Evolutionary conservation across 106 monocot species (phyloP), one percentile per base, ranked within the genome.

Genomic region (Allium fistulosum): DNA sequence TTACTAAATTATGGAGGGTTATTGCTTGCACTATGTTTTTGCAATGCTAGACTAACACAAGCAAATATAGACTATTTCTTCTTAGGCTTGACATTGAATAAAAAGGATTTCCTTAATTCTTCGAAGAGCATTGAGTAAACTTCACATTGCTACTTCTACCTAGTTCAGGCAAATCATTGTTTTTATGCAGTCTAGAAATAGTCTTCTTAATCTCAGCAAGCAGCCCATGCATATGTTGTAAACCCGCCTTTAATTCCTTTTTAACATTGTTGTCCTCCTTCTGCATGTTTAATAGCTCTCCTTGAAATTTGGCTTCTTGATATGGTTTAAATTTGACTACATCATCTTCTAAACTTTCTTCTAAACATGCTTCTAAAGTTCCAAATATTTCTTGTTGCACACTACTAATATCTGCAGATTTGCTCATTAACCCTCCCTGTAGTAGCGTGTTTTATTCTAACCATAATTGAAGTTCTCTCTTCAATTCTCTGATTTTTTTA

Each of bases 281-380:
- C 17, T 88, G 83, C 85, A 95, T 95, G 69, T 83, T 83, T 46
- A 79, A n/a, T 27, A 95, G 77, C 78, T 95, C 95, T 1, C 95
- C 91, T 55, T 83, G 79, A 27, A 88, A 85, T 11, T 52, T 52
- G 7, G 52, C 11, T 8, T 7, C 52, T 11, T 52, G 52, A 11
- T 52, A 52, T 52, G 52, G 52, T 55, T 80, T 79, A 48, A 94
- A 83, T 37, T 74, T 59, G 2, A 69, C 51, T 22, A 53, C 73
- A 46, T 85, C 77, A 46, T 18, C 67, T 55, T 68, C 53, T 48
- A 68, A 55, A 50, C 66, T 66, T 22, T 17, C 62, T 60, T 82
- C 80, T 18, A 66, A 16, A 55, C 71, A 65, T 27, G 68, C 63
- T 63, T 67, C 71, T 14, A 82, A 72, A 46, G 72, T 79, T 52